Percentiles rank a stretch among this genome's conserved stretches.
These are phyloP conservation scores for Annulohypoxylon stygium DNA, from an alignment of 495 filamentous ascomycete species.

Conservation along the genomic window DNA sequence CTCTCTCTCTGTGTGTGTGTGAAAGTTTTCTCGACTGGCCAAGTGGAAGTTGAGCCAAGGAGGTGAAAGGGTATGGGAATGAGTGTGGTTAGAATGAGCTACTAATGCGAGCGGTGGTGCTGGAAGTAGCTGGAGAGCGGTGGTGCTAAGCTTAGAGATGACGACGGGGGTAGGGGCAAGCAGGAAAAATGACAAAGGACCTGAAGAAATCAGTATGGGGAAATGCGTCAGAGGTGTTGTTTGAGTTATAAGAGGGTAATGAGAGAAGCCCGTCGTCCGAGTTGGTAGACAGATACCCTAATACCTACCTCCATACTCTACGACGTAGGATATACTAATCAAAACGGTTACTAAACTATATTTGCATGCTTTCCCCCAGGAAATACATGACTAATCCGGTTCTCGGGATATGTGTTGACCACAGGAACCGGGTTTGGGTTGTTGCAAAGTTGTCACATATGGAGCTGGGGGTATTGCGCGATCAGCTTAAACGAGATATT, in stretches of 20 bases:
- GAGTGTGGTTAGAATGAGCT: background rate
- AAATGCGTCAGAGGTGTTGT: conserved; percentile 28
- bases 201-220: conserved; percentile 28
- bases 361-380: conserved; percentile 18
- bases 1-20: background rate
- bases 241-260: conserved; percentile 35
- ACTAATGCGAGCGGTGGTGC: conserved; percentile 3
- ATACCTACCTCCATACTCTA: conserved; percentile 14
- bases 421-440: conserved; percentile 23
- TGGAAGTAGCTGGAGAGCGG: conserved; percentile 5
- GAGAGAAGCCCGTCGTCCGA: conserved; percentile 16
- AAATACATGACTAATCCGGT: conserved; percentile 45
- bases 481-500: conserved; percentile 44
- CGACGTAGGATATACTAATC: conserved; percentile 11
- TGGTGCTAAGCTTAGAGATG: conserved; percentile 8
- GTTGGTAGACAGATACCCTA: conserved; percentile 27
- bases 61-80: background rate
- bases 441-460: conserved; percentile 30
- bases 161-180: conserved; percentile 12
- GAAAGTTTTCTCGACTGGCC: background rate
- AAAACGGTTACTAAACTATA: conserved; percentile 5
- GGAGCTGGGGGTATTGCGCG: conserved; percentile 46
- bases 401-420: conserved; percentile 33
- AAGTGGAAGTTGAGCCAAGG: background rate
- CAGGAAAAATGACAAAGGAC: conserved; percentile 1